Conservation (phyloP, 1,284 basidiomycete species). For the Ustilago cynodontis region DNA sequence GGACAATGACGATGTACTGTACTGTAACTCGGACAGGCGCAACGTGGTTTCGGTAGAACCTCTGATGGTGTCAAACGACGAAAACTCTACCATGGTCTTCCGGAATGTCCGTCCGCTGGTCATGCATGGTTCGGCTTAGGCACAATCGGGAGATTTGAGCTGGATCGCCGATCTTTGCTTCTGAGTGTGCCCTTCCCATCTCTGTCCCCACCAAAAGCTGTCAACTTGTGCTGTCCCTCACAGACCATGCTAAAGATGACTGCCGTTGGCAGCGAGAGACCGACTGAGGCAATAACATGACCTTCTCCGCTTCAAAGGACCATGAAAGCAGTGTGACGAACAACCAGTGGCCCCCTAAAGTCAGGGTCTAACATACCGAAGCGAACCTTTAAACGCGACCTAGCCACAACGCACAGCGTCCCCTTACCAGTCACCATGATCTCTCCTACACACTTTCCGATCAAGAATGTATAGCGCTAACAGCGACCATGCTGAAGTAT, state of each 20-base stretch:
- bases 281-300: no score
- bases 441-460: not conserved
- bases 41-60: slow-evolving; percentile 16
- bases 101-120: no score
- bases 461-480: not conserved
- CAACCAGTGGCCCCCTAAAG: no score
- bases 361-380: no score
- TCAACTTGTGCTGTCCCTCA: not conserved
- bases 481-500: not conserved
- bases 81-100: no score
- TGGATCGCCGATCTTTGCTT: not conserved
- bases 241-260: not conserved
- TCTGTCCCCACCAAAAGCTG: not conserved
- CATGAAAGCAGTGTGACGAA: no score
- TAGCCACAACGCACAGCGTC: no score
- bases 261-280: not conserved
- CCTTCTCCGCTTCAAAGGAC: no score
- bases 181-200: not conserved
- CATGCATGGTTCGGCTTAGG: no score
- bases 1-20: slow-evolving; percentile 4
- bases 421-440: not conserved
- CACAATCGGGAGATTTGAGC: not conserved
- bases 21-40: no score
- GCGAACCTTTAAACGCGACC: not conserved
- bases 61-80: not conserved